Base-by-base conservation (phyloP, 805 yeast genomes). In the Yamadazyma philogaea region DNA sequence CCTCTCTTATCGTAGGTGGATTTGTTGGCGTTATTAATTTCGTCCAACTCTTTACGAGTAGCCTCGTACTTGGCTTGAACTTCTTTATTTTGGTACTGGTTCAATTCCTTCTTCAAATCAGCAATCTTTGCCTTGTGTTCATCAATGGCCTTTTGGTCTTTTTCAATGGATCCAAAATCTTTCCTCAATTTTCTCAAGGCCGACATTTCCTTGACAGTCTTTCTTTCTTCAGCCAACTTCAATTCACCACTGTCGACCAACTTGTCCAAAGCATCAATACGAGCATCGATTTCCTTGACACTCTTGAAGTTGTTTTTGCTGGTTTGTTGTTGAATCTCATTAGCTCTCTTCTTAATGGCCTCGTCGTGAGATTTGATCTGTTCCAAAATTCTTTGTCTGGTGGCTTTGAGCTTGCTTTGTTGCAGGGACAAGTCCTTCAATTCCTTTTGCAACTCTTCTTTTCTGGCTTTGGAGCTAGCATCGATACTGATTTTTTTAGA, bases 211-310 rank as follows among this genome's bases (percentile, higher is more conserved):
- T 86, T 86, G 52, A 93, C 80, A 51, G 75, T 67, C 59, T 81
- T 77, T 72, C 87, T 84, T 76, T 93, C 99, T 50, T 91, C 96
- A 41, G 89, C 97, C 58, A 93, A 79, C 55, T 87, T 79, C 61
- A 93, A 74, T 35, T 75, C 66, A 49, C 98, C 98, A 39, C 84
- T 67, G 43, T 85, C 87, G 48, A 93, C 82, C 52, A 76, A 72
- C 33, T 74, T 76, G 61, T 93, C 97, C 57, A 88, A 77, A 51
- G 71, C 72, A 45, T 61, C 60, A 57, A 86, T 74, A 63, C 82
- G 79, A 45, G 70, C 70, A 53, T 85, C 89, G 52, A 86, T 82
- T 49, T 86, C 95, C 28, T 69, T 81, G 47, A 75, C 77, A 36
- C 72, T 68, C 62, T 81, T 82, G 75, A 79, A 90, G 51, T 70